phyloP scores from a whole-genome alignment of 306 rosid species.

The Senna tora region DNA sequence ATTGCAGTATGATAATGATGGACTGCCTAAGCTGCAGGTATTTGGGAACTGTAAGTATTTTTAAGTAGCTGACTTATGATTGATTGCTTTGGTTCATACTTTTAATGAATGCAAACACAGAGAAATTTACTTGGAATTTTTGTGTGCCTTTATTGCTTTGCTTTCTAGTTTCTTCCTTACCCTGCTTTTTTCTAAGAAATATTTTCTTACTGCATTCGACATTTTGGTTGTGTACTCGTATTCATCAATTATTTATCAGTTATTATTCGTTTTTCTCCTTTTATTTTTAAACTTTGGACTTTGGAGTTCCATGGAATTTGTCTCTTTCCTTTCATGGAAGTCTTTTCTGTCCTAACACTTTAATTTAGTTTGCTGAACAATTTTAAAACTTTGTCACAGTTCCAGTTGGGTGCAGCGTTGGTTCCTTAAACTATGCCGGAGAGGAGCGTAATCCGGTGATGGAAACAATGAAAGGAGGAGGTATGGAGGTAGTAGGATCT shows the following conservation, averaged over 20 bases:
- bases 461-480: conserved; percentile 8
- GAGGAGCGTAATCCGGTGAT: conserved; percentile 10
- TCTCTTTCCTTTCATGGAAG: background rate
- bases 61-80: background rate
- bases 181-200: background rate
- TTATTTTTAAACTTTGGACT: background rate
- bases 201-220: background rate
- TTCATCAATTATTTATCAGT: background rate
- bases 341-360: background rate
- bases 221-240: background rate
- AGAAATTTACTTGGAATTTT: background rate
- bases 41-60: conserved; percentile 43
- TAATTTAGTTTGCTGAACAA: background rate
- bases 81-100: background rate
- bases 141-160: background rate
- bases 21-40: conserved; percentile 42
- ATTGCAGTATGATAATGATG: conserved; percentile 30
- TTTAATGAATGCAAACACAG: background rate
- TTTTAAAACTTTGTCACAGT: conserved; percentile 15
- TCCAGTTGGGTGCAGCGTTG: conserved; percentile 38
- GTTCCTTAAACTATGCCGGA: conserved; percentile 31
- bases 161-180: background rate
- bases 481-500: background rate
- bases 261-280: background rate
- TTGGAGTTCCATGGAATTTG: background rate